Evolutionary conservation across 2,329 filamentous ascomycete species (phyloP), one percentile per base, ranked within the genome.

Genomic region (Fusarium agapanthi): DNA sequence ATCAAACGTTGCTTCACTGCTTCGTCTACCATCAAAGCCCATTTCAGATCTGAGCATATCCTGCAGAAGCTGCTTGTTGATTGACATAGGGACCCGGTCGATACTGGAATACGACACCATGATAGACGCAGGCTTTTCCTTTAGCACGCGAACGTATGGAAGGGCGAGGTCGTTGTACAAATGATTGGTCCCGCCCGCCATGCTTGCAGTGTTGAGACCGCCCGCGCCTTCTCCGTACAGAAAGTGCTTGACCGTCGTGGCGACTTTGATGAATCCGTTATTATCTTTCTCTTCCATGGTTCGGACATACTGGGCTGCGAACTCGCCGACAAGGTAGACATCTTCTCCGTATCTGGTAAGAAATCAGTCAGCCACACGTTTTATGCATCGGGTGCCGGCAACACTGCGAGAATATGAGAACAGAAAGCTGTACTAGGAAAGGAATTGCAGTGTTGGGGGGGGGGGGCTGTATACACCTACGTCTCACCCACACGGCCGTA

Each of bases 381-480:
- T 7, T 48, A 3, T 30, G 7, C 20, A 11, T 2, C 15, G 4
- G 13, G 15, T 11, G 44, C 9, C 0, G 4, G 7, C 9, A 47
- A 30, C 0, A 5, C 4, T 22, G 3, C 9, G 44, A 30, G 20
- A 3, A 28, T 15, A 22, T 3, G 28, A 7, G 10, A 28, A 10
- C 8, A 22, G 20, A 22, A 22, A 47, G 4, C 0, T 12, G 20
- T 3, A 11, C 9, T 22, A 5, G 9, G 22, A 22, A 16, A 30
- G 20, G 7, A 30, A 16, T 16, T n/a, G 9, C 12, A 26, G 24
- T 14, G 9, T 20, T 34, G 32, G 5, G 12, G 43, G 5, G 5
- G 18, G 4, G 12, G 18, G 8, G 6, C 18, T 2, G 24, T 26
- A 26, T 26, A 20, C 24, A 45, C 45, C 18, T 30, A 48, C 45